These are phyloP conservation scores for Colletotrichum musicola DNA, from an alignment of 2,329 filamentous ascomycete species.

Conservation along the genomic window DNA sequence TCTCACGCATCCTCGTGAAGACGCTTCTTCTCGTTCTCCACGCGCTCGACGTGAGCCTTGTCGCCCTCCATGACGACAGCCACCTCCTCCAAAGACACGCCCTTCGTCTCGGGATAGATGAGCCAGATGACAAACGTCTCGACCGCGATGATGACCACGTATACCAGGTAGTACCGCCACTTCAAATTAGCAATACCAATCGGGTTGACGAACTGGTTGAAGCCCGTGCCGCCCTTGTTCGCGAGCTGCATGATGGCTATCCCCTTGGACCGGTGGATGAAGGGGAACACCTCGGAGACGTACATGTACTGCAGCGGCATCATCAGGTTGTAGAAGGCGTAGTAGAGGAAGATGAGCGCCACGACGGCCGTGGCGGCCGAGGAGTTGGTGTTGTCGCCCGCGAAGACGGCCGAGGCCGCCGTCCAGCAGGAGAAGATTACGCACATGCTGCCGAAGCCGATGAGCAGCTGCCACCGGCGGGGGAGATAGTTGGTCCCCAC, in stretches of 20 bases:
- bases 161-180: constrained; percentile 43
- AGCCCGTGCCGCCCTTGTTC: constrained; percentile 41
- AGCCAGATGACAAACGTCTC: constrained; percentile 1
- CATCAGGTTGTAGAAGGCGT: constrained; percentile 24
- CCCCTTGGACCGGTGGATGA: constrained; percentile 45
- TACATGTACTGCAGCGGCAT: constrained; percentile 37
- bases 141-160: constrained; percentile 19
- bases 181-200: constrained; percentile 44
- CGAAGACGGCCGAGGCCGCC: constrained; percentile 24
- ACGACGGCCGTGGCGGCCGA: constrained; percentile 14
- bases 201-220: constrained; percentile 54
- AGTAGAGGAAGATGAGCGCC: constrained; percentile 55
- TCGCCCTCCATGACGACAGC: neutral
- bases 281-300: constrained; percentile 45
- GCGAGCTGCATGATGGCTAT: constrained; percentile 43
- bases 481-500: neutral
- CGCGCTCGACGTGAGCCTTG: neutral
- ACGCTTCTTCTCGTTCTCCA: neutral
- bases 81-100: neutral
- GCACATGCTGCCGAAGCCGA: constrained; percentile 6
- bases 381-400: neutral
- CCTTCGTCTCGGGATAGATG: constrained; percentile 7
- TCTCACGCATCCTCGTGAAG: neutral
- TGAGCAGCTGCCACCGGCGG: neutral
- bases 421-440: constrained; percentile 28